These are phyloP conservation scores for Takakia lepidozioides DNA, from an alignment of 225 moss, liverwort and hornwort species.

Conservation along the genomic window DNA sequence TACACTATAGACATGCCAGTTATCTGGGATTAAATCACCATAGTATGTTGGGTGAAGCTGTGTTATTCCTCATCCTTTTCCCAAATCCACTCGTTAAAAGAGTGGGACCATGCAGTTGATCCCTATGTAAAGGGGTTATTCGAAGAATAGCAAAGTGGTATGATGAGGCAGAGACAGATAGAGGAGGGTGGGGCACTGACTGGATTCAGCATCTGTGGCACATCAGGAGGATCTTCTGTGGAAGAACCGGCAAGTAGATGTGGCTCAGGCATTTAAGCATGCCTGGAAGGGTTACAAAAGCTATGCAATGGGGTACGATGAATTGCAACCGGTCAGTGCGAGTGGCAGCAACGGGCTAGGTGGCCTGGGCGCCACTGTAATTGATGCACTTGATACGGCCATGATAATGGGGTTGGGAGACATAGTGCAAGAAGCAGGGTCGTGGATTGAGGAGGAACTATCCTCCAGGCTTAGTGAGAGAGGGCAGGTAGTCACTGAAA, in stretches of 20 bases:
- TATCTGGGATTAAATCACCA: background rate
- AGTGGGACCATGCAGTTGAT: slow-evolving; percentile 3
- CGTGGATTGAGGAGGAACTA: slow-evolving; percentile 71
- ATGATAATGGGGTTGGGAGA: slow-evolving; percentile 91
- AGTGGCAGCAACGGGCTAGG: slow-evolving; percentile 72
- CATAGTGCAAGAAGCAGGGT: slow-evolving; percentile 76
- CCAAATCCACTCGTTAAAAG: background rate
- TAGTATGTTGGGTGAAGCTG: background rate
- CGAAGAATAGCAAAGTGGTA: too few species aligned
- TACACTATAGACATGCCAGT: too few species aligned
- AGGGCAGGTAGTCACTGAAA: slow-evolving; percentile 53
- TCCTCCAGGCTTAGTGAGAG: slow-evolving; percentile 45
- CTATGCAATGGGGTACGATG: slow-evolving; percentile 78
- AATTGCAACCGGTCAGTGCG: slow-evolving; percentile 60
- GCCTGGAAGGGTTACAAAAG: slow-evolving; percentile 89
- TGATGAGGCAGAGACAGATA: too few species aligned
- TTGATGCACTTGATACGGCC: slow-evolving; percentile 95
- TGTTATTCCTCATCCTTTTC: background rate
- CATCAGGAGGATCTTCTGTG: slow-evolving; percentile 43
- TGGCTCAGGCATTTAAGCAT: slow-evolving; percentile 69
- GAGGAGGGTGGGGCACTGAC: slow-evolving; percentile 5
- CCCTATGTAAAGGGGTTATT: too few species aligned
- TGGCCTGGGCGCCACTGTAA: slow-evolving; percentile 85
- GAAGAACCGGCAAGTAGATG: slow-evolving; percentile 60
- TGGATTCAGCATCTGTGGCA: slow-evolving; percentile 16